Percentiles rank a stretch among this genome's conserved stretches.
These are phyloP conservation scores for Eleusine indica DNA, from an alignment of 176 grass and related monocot species.

Conservation along the genomic window DNA sequence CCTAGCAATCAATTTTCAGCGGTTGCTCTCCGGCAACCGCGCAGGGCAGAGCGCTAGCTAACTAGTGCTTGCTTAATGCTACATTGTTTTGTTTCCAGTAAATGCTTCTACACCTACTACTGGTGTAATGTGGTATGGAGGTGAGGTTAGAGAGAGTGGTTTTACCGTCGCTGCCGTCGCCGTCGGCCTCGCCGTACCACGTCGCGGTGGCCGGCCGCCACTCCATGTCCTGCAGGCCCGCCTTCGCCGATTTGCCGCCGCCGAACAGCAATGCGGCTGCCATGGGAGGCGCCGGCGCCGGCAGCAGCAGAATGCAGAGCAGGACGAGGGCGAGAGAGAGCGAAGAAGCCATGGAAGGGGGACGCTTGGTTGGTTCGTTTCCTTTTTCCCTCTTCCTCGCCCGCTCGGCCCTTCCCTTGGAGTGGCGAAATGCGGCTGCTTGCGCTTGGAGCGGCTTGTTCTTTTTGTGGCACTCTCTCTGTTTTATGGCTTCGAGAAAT, in stretches of 20 bases:
- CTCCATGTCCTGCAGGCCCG: slow-evolving; percentile 52
- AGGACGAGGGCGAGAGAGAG: slow-evolving; percentile 31
- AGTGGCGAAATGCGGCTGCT: neutral
- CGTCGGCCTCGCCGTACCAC: slow-evolving; percentile 88
- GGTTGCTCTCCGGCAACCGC: no score
- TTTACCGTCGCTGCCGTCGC: slow-evolving; percentile 93
- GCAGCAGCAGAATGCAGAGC: slow-evolving; percentile 30
- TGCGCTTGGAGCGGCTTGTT: slow-evolving; percentile 21
- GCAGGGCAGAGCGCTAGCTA: no score
- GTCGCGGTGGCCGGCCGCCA: slow-evolving; percentile 93
- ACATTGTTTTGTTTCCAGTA: no score
- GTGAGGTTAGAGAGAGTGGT: slow-evolving; percentile 22
- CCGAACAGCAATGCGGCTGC: slow-evolving; percentile 29
- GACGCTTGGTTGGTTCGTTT: neutral
- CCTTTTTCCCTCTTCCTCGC: neutral
- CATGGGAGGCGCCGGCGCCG: slow-evolving; percentile 2
- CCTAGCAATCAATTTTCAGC: no score
- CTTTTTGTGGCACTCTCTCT: slow-evolving; percentile 22
- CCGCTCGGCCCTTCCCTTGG: neutral
- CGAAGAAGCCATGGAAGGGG: slow-evolving; percentile 33
- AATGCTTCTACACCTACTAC: no score
- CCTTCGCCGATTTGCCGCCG: slow-evolving; percentile 15
- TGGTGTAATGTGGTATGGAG: no score
- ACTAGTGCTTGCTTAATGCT: no score
- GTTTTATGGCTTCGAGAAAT: slow-evolving; percentile 71